phyloP scores from a whole-genome alignment of 768 basidiomycete species.

The Panaeolus cyanescens region DNA sequence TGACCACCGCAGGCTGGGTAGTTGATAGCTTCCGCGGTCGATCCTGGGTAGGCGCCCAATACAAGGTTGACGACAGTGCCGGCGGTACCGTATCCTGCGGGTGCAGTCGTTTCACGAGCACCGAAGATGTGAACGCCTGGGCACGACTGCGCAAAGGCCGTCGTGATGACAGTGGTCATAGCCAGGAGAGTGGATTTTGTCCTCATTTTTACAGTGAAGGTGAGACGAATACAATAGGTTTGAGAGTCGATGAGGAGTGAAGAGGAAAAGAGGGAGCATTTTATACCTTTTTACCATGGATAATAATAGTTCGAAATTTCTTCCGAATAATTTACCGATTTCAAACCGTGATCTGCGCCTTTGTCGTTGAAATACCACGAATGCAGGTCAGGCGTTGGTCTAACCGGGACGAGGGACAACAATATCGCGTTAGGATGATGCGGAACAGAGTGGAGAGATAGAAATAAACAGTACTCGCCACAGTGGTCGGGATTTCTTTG shows the following conservation, averaged over 20 bases:
- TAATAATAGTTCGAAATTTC: neutral
- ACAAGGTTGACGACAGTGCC: constrained; percentile 28
- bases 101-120: constrained; percentile 33
- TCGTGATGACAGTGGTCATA: neutral
- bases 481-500: neutral
- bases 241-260: too few relatives aligned
- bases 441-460: neutral
- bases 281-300: neutral
- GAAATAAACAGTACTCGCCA: neutral
- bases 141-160: constrained; percentile 13
- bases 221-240: neutral
- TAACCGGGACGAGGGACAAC: neutral
- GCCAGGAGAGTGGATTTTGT: neutral
- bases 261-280: neutral
- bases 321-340: neutral
- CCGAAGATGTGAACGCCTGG: constrained; percentile 34
- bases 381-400: neutral
- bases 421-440: neutral
- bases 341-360: neutral
- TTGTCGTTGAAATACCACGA: neutral
- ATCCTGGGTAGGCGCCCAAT: constrained; percentile 26
- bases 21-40: constrained; percentile 33
- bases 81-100: constrained; percentile 31
- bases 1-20: constrained; percentile 38
- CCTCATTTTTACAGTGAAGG: neutral